A percentile compares a stretch with the other conserved stretches of the same genome.
phyloP scores from a whole-genome alignment of 2,329 filamentous ascomycete genomes.

The Zymoseptoria crescenta region DNA sequence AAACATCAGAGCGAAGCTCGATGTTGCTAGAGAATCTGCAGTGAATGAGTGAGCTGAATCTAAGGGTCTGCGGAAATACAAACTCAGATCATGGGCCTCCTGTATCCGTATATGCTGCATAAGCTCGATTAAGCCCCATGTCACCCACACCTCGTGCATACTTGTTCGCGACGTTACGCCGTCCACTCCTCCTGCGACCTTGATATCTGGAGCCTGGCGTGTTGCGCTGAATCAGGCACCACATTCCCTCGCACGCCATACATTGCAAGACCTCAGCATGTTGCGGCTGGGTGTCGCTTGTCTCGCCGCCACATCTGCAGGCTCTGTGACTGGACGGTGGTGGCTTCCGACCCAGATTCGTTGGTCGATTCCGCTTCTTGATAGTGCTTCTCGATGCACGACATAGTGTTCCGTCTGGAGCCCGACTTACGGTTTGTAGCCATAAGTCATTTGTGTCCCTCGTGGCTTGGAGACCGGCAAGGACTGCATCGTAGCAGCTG shows the following conservation, averaged over 20 bases:
- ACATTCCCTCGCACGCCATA: background rate
- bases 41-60: too few species aligned
- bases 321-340: background rate
- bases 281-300: background rate
- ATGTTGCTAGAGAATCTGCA: too few species aligned
- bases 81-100: too few species aligned
- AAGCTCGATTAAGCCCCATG: too few species aligned
- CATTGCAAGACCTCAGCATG: conserved; percentile 1
- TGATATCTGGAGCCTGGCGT: background rate
- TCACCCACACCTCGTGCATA: too few species aligned
- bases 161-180: too few species aligned
- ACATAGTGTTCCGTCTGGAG: background rate
- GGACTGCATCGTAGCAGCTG: background rate
- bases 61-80: too few species aligned
- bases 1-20: too few species aligned
- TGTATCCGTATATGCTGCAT: too few species aligned
- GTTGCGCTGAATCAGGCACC: background rate
- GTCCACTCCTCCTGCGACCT: background rate
- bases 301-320: conserved; percentile 1
- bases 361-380: background rate
- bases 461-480: background rate
- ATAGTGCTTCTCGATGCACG: background rate
- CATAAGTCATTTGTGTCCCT: background rate
- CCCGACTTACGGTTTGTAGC: background rate
- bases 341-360: background rate